Evolutionary conservation across 1,139 yeast genomes (phyloP).

Genomic region (Candida tetrigidarum): DNA sequence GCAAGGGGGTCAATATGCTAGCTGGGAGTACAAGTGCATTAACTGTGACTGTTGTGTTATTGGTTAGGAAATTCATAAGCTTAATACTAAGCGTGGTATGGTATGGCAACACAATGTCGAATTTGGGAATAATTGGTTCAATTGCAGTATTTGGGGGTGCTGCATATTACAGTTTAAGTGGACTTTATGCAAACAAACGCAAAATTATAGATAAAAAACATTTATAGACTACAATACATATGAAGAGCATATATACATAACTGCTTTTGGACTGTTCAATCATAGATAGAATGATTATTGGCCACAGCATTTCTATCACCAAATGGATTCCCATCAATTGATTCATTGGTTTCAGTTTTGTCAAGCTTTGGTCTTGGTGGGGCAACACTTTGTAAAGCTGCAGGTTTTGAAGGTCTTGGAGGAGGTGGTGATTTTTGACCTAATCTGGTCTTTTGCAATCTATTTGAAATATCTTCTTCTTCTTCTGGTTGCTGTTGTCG

Average conservation of each 20-base stretch:
- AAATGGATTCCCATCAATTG: conserved; percentile 63
- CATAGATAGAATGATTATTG: conserved; percentile 21
- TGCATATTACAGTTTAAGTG: conserved; percentile 37
- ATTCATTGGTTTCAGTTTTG: conserved; percentile 32
- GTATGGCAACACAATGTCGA: conserved; percentile 50
- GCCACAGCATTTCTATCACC: conserved; percentile 63
- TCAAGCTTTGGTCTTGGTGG: conserved; percentile 15
- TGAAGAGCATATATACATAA: background rate
- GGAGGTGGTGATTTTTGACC: conserved; percentile 33
- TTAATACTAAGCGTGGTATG: conserved; percentile 53
- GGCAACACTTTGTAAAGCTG: conserved; percentile 20
- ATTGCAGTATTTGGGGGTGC: conserved; percentile 58
- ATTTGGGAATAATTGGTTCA: conserved; percentile 49
- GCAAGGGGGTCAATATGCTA: conserved; percentile 66
- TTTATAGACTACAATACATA: conserved; percentile 3
- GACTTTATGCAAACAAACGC: conserved; percentile 7
- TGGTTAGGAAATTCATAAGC: conserved; percentile 64
- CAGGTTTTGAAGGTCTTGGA: conserved; percentile 36
- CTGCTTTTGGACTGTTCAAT: conserved; percentile 12
- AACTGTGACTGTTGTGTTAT: conserved; percentile 61
- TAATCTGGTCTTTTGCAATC: conserved; percentile 21
- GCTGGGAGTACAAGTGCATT: conserved; percentile 62
- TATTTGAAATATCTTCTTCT: conserved; percentile 23
- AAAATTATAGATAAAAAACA: conserved; percentile 2
- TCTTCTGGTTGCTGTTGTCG: conserved; percentile 26